These are phyloP conservation scores for Didymella glomerata DNA, from an alignment of 2,329 filamentous ascomycete genomes.

Conservation along the genomic window DNA sequence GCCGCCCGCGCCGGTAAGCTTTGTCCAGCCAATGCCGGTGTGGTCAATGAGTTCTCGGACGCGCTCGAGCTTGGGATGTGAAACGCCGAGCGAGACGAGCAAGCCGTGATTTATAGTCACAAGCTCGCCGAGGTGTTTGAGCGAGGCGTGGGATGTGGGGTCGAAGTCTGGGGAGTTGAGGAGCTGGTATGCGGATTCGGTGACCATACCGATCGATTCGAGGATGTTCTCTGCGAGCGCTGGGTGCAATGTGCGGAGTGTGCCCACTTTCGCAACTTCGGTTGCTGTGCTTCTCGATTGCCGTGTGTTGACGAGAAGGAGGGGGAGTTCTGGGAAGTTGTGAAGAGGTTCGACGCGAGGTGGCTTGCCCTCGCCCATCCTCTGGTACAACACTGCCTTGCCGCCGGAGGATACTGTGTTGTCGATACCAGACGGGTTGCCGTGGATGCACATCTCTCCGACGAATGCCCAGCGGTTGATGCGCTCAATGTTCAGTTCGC, in stretches of 20 bases:
- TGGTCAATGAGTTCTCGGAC: constrained; percentile 86
- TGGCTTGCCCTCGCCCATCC: constrained; percentile 78
- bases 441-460: constrained; percentile 95
- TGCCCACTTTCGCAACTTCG: constrained; percentile 87
- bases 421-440: constrained; percentile 94
- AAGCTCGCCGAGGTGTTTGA: constrained; percentile 82
- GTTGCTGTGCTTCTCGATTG: constrained; percentile 84
- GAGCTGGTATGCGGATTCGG: constrained; percentile 64
- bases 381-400: constrained; percentile 91
- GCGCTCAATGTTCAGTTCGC: constrained; percentile 87
- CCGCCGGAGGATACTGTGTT: constrained; percentile 95
- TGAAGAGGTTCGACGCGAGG: constrained; percentile 79
- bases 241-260: constrained; percentile 75
- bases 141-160: constrained; percentile 66
- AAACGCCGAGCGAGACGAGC: constrained; percentile 89
- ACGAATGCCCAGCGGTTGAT: constrained; percentile 99
- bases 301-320: constrained; percentile 88
- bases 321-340: constrained; percentile 89
- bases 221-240: constrained; percentile 82
- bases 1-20: constrained; percentile 93
- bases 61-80: constrained; percentile 90
- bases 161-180: constrained; percentile 72
- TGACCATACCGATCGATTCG: constrained; percentile 82
- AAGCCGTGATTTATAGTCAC: constrained; percentile 95
- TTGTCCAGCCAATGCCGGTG: constrained; percentile 92